A percentile compares a stretch with the other conserved stretches of the same genome.
phyloP scores from a whole-genome alignment of 1,284 basidiomycete species.

The Blastosporella zonata region DNA sequence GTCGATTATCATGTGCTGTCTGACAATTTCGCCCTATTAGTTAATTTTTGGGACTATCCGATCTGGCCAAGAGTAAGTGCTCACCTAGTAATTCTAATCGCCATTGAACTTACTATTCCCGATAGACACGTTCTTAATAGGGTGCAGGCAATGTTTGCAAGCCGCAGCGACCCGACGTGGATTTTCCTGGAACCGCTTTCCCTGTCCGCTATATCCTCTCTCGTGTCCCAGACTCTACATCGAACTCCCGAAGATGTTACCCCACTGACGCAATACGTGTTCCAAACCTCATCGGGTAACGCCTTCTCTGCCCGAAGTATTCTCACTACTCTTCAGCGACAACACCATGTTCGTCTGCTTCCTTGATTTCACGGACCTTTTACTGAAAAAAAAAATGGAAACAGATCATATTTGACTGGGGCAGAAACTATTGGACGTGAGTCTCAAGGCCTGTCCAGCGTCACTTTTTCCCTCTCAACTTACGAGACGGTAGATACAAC shows the following conservation, averaged over 20 bases:
- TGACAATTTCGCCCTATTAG: conserved; percentile 29
- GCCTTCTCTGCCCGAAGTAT: conserved; percentile 64
- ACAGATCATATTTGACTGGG: conserved; percentile 60
- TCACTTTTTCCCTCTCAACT: background rate
- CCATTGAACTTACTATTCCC: conserved; percentile 5
- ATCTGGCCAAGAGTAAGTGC: conserved; percentile 41
- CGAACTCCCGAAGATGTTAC: conserved; percentile 54
- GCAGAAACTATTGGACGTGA: conserved; percentile 60
- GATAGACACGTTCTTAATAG: conserved; percentile 45
- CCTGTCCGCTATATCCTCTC: conserved; percentile 49
- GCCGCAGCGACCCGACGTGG: conserved; percentile 57
- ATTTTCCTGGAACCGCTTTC: conserved; percentile 59
- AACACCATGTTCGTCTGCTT: conserved; percentile 42
- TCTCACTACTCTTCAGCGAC: conserved; percentile 55
- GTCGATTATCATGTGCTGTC: background rate
- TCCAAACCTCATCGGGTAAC: conserved; percentile 59
- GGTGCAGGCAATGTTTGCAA: conserved; percentile 54
- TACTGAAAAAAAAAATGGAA: conserved; percentile 6
- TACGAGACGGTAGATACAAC: conserved; percentile 42
- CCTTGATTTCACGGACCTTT: background rate
- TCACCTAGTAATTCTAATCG: background rate
- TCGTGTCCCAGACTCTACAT: conserved; percentile 62
- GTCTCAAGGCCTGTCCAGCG: conserved; percentile 23
- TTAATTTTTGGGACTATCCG: conserved; percentile 66
- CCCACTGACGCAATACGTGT: conserved; percentile 52